phyloP scores from a whole-genome alignment of 345 rosid genomes.

The Populus nigra region DNA sequence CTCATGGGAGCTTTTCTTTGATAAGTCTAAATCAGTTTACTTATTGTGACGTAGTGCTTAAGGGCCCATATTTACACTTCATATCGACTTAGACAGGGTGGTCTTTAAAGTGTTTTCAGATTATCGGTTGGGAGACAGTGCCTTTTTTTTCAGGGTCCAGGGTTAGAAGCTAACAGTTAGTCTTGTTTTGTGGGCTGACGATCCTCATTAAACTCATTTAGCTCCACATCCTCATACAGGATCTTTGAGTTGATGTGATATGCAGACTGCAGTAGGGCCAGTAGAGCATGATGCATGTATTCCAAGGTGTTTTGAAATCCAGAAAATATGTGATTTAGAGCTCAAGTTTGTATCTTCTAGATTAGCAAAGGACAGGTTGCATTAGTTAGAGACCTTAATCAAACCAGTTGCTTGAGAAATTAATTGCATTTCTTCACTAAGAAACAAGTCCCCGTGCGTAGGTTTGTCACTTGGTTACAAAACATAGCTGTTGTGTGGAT shows the following conservation, averaged over 20 bases:
- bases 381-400: not conserved
- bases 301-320: not conserved
- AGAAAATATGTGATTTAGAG: not conserved
- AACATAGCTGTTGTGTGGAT: slow-evolving; percentile 9
- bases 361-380: not conserved
- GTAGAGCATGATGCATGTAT: not conserved
- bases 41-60: slow-evolving; percentile 2
- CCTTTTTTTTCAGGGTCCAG: slow-evolving; percentile 16
- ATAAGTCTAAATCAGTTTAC: slow-evolving; percentile 19
- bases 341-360: not conserved
- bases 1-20: not conserved
- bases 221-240: slow-evolving; percentile 22
- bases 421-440: not conserved
- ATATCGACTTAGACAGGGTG: slow-evolving; percentile 27
- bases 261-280: not conserved
- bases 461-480: not conserved
- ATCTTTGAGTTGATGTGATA: slow-evolving; percentile 20
- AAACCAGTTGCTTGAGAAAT: not conserved
- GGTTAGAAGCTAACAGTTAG: slow-evolving; percentile 18
- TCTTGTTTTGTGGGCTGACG: slow-evolving; percentile 8
- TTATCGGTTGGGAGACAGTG: slow-evolving; percentile 18
- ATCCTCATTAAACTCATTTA: slow-evolving; percentile 3
- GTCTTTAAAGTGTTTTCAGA: slow-evolving; percentile 18
- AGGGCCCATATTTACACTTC: slow-evolving; percentile 12
- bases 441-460: not conserved